Base-by-base conservation (phyloP, 768 basidiomycete genomes). In the Suillus clintonianus region DNA sequence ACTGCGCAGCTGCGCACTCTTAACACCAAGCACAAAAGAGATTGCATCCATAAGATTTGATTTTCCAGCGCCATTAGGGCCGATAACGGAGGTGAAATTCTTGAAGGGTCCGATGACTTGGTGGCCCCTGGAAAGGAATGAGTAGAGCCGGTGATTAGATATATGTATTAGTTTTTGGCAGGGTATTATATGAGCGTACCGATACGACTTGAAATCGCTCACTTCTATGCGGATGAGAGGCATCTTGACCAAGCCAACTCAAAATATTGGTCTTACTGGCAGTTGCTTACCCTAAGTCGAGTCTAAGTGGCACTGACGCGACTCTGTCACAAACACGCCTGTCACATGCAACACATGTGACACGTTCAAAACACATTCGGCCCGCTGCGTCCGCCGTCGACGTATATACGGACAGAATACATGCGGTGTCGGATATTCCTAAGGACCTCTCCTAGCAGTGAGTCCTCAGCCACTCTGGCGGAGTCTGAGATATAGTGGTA, bases 41-140 rank as follows among this genome's bases (percentile, higher is more conserved):
- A 99, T 98, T 59, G 97, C 97, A 74, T 99, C 97, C 97, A 99
- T 99, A 62, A 99, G 87, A 75, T 99, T 99, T 11, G 95, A 97
- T 74, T 99, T 99, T 64, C 97, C 97, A 1, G 97, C 95, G 62
- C 97, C 97, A 89, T 99, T 99, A 41, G 97, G 97, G 24, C 97
- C 97, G 69, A 99, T 98, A 61, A 98, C 85, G 13, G 94, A 97
- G 0, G 97, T 96, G 78, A 99, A 99, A 71, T 89, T 88, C 79
- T 86, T 88, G 80, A 96, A 95, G 1, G 95, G 95, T 1, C 95
- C 95, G 55, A 96, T 94, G 34, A 86, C 85, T 75, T 95, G 92
- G 73, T 91, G 89, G 43, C 90, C 89, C 64, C 90, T 90, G 70
- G 24, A 43, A 41, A 57, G 56, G 24, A 11, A 64, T 24, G 51